These are phyloP conservation scores for Phyllosticta paracitricarpa DNA, from an alignment of 2,329 filamentous ascomycete genomes.

Conservation along the genomic window DNA sequence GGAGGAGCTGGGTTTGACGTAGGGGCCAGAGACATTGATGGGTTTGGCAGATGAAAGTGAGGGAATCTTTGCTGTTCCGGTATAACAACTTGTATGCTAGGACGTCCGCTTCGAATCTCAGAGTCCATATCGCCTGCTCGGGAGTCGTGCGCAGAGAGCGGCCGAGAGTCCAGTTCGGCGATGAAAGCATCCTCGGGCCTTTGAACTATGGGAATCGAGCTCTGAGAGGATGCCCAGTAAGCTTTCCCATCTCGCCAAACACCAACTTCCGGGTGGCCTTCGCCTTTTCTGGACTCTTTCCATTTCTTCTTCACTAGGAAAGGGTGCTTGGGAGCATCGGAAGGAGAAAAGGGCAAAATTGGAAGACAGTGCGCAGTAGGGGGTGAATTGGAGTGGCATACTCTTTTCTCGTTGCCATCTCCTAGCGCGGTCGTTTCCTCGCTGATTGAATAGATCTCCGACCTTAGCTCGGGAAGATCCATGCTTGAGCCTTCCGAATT, in stretches of 20 bases:
- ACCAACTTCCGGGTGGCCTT: slow-evolving; percentile 27
- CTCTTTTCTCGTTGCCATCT: background rate
- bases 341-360: background rate
- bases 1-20: background rate
- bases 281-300: background rate
- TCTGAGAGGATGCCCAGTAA: slow-evolving; percentile 25
- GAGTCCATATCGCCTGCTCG: background rate
- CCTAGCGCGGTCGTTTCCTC: background rate
- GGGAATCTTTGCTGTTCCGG: slow-evolving; percentile 12
- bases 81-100: slow-evolving; percentile 29
- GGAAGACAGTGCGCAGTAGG: slow-evolving; percentile 14
- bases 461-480: background rate
- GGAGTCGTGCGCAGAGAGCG: slow-evolving; percentile 10
- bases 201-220: slow-evolving; percentile 3
- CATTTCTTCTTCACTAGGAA: background rate
- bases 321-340: background rate
- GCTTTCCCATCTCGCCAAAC: slow-evolving; percentile 36
- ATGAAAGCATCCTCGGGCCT: slow-evolving; percentile 8
- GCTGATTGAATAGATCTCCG: background rate
- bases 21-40: background rate
- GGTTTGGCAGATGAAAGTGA: background rate
- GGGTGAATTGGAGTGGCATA: background rate
- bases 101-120: slow-evolving; percentile 6
- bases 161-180: slow-evolving; percentile 7
- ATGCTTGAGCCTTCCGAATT: background rate